Evolutionary conservation across 140 eudicot genomes (phyloP).

Genomic region (Bidens hawaiensis): DNA sequence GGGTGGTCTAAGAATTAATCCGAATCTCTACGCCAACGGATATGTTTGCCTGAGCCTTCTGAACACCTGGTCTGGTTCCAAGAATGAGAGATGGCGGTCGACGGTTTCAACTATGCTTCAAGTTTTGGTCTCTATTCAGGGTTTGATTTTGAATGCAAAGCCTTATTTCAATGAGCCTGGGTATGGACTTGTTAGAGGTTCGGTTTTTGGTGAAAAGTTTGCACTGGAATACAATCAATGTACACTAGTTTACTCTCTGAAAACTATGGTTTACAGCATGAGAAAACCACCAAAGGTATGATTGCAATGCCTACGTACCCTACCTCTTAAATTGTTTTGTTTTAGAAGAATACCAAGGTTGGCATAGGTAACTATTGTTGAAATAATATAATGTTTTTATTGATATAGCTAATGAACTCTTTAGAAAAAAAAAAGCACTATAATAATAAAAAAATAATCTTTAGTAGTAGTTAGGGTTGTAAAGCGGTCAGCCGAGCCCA

Average conservation of each 20-base stretch:
- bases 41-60: conserved; percentile 77
- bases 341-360: no score
- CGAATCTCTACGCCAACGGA: conserved; percentile 59
- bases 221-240: conserved; percentile 53
- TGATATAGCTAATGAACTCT: no score
- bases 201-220: conserved; percentile 24
- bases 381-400: no score
- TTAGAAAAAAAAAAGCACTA: no score
- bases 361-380: no score
- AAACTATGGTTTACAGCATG: conserved; percentile 66
- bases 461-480: no score
- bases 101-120: conserved; percentile 63
- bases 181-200: conserved; percentile 12
- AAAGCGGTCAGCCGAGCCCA: no score
- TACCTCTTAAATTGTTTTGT: no score
- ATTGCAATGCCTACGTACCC: not conserved
- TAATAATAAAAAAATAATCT: no score
- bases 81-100: conserved; percentile 67
- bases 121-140: conserved; percentile 85
- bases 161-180: conserved; percentile 84
- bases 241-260: conserved; percentile 41
- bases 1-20: conserved; percentile 71
- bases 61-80: conserved; percentile 60
- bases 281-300: conserved; percentile 74
- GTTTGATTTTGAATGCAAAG: conserved; percentile 59